A percentile compares a stretch with the other conserved stretches of the same genome.
Conservation (phyloP, 345 rosid species). For the Laguncularia racemosa region DNA sequence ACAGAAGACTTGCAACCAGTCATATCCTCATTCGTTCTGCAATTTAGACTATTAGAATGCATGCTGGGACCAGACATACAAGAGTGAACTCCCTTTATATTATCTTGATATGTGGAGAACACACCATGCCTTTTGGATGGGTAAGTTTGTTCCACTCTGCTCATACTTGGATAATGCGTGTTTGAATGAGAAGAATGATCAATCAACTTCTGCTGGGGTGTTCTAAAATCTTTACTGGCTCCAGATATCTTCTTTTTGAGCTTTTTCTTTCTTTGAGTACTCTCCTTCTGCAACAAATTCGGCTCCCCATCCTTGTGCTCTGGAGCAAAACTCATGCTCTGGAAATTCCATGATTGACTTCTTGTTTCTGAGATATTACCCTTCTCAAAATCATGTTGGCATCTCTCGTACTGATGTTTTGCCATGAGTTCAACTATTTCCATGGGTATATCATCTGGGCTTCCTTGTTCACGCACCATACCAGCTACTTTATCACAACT, state of each 20-base stretch:
- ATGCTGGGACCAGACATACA: constrained; percentile 29
- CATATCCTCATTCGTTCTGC: constrained; percentile 41
- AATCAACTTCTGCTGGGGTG: constrained; percentile 27
- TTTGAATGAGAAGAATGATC: constrained; percentile 36
- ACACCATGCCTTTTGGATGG: constrained; percentile 25
- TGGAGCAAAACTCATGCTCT: constrained; percentile 35
- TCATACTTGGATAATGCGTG: constrained; percentile 13
- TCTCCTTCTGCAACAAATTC: constrained; percentile 33
- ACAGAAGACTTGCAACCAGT: constrained; percentile 30
- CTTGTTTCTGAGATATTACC: constrained; percentile 34
- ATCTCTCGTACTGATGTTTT: constrained; percentile 77
- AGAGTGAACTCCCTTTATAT: constrained; percentile 30
- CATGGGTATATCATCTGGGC: constrained; percentile 80
- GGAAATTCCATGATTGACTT: constrained; percentile 20
- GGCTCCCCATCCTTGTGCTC: constrained; percentile 27
- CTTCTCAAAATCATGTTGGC: constrained; percentile 59
- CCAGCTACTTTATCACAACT: constrained; percentile 29
- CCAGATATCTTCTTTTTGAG: constrained; percentile 29
- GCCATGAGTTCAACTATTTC: constrained; percentile 96
- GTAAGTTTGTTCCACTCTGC: constrained; percentile 32
- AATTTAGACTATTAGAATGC: constrained; percentile 27
- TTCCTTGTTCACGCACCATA: constrained; percentile 40
- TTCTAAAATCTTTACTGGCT: constrained; percentile 21
- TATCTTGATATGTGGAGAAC: constrained; percentile 37
- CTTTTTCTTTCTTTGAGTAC: constrained; percentile 28